phyloP scores from a whole-genome alignment of 768 basidiomycete genomes.

The Podaxis mareebaensis region DNA sequence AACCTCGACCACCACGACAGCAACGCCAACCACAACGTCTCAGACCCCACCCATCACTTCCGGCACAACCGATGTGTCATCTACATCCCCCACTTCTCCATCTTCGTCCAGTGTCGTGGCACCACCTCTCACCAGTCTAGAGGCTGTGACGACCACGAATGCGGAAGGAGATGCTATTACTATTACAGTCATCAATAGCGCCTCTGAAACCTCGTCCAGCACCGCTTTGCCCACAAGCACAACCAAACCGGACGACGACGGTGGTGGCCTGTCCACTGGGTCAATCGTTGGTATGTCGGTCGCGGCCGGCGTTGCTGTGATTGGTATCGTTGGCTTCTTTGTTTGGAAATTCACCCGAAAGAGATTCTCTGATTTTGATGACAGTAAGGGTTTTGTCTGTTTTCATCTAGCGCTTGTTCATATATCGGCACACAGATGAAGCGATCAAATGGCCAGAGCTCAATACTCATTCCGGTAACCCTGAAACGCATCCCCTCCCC shows the following conservation, averaged over 20 bases:
- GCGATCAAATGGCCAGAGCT: conserved; percentile 93
- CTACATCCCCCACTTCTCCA: conserved; percentile 12
- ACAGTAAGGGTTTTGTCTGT: conserved; percentile 54
- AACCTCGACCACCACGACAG: conserved; percentile 11
- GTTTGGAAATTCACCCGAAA: conserved; percentile 88
- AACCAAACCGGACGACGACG: conserved; percentile 17
- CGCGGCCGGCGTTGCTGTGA: conserved; percentile 72
- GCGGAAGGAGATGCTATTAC: conserved; percentile 25
- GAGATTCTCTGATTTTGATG: conserved; percentile 72
- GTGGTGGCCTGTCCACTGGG: conserved; percentile 57
- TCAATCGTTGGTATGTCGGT: conserved; percentile 82
- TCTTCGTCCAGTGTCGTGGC: background rate
- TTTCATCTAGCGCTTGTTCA: conserved; percentile 12
- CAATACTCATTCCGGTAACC: conserved; percentile 53
- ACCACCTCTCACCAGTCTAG: background rate
- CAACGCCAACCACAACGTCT: conserved; percentile 11
- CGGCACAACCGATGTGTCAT: background rate
- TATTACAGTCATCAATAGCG: conserved; percentile 26
- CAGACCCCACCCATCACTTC: conserved; percentile 5
- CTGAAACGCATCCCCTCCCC: conserved; percentile 64
- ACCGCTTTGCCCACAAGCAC: conserved; percentile 25
- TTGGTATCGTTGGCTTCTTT: conserved; percentile 74
- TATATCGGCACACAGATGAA: conserved; percentile 48
- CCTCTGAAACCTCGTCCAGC: conserved; percentile 16
- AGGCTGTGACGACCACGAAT: conserved; percentile 18